A percentile compares a stretch with the other conserved stretches of the same genome.
phyloP scores from a whole-genome alignment of 306 rosid species.

The Castanospermum australe region DNA sequence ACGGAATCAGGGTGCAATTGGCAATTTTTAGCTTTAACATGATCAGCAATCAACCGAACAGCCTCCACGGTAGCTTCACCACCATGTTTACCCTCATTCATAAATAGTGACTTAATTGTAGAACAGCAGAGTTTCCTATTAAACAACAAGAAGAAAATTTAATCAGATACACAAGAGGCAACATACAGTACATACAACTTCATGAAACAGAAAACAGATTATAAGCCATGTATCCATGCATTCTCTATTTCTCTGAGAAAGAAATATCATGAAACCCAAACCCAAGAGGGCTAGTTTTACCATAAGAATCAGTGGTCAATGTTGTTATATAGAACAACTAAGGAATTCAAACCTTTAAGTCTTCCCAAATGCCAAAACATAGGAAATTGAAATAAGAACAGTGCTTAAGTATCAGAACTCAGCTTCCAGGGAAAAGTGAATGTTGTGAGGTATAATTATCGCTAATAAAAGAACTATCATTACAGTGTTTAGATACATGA shows the following conservation, averaged over 20 bases:
- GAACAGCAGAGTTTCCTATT: slow-evolving; percentile 80
- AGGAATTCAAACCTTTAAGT: not conserved
- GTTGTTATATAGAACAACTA: not conserved
- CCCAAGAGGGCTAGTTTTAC: not conserved
- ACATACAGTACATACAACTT: not conserved
- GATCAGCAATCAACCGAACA: slow-evolving; percentile 82
- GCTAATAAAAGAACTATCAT: not conserved
- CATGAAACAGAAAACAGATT: not conserved
- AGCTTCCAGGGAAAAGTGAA: not conserved
- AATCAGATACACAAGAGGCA: not conserved
- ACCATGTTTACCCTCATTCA: slow-evolving; percentile 86
- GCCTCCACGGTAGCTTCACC: slow-evolving; percentile 90
- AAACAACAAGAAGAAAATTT: slow-evolving; percentile 32
- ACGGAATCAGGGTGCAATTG: slow-evolving; percentile 80
- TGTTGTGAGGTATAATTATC: not conserved
- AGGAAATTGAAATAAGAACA: not conserved
- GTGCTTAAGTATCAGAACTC: not conserved
- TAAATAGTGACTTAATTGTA: slow-evolving; percentile 68
- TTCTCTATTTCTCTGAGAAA: slow-evolving; percentile 21
- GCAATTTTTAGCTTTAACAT: slow-evolving; percentile 76
- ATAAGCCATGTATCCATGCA: not conserved
- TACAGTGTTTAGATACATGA: not conserved
- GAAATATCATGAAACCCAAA: not conserved
- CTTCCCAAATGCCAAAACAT: not conserved
- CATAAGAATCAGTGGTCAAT: not conserved